Percentiles rank a stretch among this genome's conserved stretches.
Evolutionary conservation across 441 rosid genomes (phyloP).

Genomic region (Populus trichocarpa): DNA sequence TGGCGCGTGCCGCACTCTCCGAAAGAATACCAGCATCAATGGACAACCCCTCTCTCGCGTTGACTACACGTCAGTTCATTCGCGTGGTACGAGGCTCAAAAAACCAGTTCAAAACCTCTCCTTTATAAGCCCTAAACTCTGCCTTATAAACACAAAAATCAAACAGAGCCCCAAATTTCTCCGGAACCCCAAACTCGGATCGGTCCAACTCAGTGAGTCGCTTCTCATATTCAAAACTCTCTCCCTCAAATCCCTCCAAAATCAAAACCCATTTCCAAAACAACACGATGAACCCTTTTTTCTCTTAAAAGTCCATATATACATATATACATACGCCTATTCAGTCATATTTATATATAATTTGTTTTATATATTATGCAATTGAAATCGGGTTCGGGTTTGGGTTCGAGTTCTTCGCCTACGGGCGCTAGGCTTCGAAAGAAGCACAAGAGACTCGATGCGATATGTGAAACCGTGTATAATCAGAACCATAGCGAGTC

Average conservation of each 20-base stretch:
- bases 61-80: neutral
- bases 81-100: neutral
- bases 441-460: conserved; percentile 91
- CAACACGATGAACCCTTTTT: conserved; percentile 8
- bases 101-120: neutral
- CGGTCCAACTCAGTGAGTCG: conserved; percentile 21
- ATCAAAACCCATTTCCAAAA: conserved; percentile 1
- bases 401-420: conserved; percentile 41
- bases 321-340: neutral
- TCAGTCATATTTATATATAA: neutral
- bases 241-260: neutral
- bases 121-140: neutral
- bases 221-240: conserved; percentile 6
- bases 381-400: conserved; percentile 44
- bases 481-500: conserved; percentile 60
- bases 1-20: neutral
- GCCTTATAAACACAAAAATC: neutral
- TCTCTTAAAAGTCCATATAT: neutral
- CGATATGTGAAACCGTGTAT: conserved; percentile 77
- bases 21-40: neutral
- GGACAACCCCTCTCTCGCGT: neutral
- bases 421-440: conserved; percentile 62
- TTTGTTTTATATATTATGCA: conserved; percentile 48
- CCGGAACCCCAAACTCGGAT: neutral
- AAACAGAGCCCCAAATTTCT: neutral